Evolutionary conservation across 306 rosid genomes (phyloP).

Genomic region (Glycine tomentella): DNA sequence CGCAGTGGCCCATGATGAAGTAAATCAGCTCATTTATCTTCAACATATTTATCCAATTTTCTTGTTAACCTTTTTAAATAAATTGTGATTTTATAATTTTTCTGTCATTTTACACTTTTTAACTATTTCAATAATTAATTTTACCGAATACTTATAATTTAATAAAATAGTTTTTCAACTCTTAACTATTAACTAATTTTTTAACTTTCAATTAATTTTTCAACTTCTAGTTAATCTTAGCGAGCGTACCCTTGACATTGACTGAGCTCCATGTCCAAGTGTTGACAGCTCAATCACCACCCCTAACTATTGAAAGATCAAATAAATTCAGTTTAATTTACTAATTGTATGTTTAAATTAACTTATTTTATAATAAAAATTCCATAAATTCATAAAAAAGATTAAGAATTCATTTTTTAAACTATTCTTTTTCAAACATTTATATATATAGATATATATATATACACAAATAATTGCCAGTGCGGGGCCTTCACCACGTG

Average conservation of each 20-base stretch:
- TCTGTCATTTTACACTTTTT: too few species aligned
- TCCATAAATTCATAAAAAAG: not conserved
- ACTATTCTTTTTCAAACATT: not conserved
- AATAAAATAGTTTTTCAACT: too few species aligned
- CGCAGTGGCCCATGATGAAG: not conserved
- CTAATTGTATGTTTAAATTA: not conserved
- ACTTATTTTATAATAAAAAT: too few species aligned
- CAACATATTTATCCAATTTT: too few species aligned
- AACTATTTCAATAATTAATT: too few species aligned
- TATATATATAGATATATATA: too few species aligned
- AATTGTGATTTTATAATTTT: too few species aligned
- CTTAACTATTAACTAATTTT: too few species aligned
- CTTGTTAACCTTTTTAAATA: too few species aligned
- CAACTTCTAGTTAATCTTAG: too few species aligned
- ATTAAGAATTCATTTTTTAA: not conserved
- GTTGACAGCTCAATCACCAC: not conserved
- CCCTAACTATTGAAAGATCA: not conserved
- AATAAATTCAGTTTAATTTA: not conserved
- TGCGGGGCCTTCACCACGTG: conserved; percentile 13
- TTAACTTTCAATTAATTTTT: too few species aligned
- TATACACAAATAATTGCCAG: not conserved
- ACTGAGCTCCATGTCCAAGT: not conserved
- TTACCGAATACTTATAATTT: too few species aligned
- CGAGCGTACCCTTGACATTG: not conserved
- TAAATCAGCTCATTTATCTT: not conserved